Percentiles rank a stretch among this genome's conserved stretches.
Conservation (phyloP, 225 moss, liverwort and hornwort genomes). For the Marchantia polymorpha region DNA sequence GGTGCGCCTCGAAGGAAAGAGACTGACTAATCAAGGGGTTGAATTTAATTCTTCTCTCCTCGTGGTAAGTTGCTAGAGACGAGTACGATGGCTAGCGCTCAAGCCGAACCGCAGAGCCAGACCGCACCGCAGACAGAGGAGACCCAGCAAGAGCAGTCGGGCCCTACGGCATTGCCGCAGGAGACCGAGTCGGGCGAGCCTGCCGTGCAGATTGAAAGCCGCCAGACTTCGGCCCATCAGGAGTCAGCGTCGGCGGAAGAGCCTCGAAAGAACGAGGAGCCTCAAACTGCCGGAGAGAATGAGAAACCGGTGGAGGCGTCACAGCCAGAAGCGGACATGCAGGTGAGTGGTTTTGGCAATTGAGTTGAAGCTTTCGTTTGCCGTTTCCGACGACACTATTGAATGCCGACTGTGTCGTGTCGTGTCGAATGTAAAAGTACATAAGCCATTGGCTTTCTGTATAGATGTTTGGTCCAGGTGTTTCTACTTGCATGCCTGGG, state of each 20-base stretch:
- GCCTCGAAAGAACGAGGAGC: not conserved
- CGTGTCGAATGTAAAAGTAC: too few relatives aligned
- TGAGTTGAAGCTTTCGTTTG: too few relatives aligned
- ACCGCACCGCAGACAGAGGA: not conserved
- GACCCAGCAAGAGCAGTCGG: not conserved
- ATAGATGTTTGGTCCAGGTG: too few relatives aligned
- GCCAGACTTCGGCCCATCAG: too few relatives aligned
- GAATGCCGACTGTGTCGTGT: too few relatives aligned
- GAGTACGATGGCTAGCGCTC: conserved; percentile 1
- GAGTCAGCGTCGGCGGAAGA: not conserved
- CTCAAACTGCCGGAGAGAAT: not conserved
- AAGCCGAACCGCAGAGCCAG: not conserved
- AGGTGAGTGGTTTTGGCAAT: not conserved
- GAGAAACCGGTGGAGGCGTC: not conserved
- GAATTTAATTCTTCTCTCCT: not conserved
- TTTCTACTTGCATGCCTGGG: too few relatives aligned
- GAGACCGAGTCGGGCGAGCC: not conserved
- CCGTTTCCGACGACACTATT: too few relatives aligned
- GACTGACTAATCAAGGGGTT: not conserved
- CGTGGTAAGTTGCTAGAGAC: not conserved
- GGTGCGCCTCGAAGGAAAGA: not conserved
- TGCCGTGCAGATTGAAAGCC: not conserved
- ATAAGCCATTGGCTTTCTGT: too few relatives aligned
- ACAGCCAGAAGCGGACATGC: not conserved
- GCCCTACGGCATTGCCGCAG: not conserved